A percentile compares a stretch with the other conserved stretches of the same genome.
These are phyloP conservation scores for Apophysomyces trapeziformis DNA, from an alignment of 371 early-diverging fungal species.

Conservation along the genomic window DNA sequence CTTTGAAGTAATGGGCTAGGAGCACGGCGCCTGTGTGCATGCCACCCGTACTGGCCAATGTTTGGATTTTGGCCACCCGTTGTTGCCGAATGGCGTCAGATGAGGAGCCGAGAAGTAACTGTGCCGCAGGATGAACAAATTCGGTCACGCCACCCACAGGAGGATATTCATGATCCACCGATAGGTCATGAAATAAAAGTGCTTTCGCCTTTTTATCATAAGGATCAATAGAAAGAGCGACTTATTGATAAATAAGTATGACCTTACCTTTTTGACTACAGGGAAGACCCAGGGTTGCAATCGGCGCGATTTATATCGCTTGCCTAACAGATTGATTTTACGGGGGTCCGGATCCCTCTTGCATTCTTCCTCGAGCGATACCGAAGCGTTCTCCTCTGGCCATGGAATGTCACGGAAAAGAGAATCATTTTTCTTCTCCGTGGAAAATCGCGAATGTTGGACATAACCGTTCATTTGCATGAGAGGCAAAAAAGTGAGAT, in stretches of 20 bases:
- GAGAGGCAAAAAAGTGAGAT: not conserved
- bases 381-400: not conserved
- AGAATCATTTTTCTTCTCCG: not conserved
- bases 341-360: slow-evolving; percentile 65
- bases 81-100: slow-evolving; percentile 67
- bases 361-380: slow-evolving; percentile 49
- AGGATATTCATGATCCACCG: slow-evolving; percentile 86
- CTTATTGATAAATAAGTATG: not conserved
- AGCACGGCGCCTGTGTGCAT: slow-evolving; percentile 77
- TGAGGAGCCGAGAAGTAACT: slow-evolving; percentile 65
- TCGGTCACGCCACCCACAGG: slow-evolving; percentile 70
- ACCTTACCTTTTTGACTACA: slow-evolving; percentile 74
- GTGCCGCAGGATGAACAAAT: slow-evolving; percentile 54
- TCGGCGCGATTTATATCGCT: slow-evolving; percentile 82
- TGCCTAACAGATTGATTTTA: slow-evolving; percentile 87
- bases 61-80: slow-evolving; percentile 71
- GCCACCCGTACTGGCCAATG: slow-evolving; percentile 90
- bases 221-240: no score
- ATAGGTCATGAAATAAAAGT: slow-evolving; percentile 61
- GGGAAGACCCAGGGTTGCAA: slow-evolving; percentile 91
- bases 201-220: slow-evolving; percentile 62
- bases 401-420: not conserved
- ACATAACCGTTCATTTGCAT: not conserved
- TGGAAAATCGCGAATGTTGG: not conserved
- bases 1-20: slow-evolving; percentile 56